These are phyloP conservation scores for Ensete ventricosum DNA, from an alignment of 176 grass and related monocot genomes.

Conservation along the genomic window DNA sequence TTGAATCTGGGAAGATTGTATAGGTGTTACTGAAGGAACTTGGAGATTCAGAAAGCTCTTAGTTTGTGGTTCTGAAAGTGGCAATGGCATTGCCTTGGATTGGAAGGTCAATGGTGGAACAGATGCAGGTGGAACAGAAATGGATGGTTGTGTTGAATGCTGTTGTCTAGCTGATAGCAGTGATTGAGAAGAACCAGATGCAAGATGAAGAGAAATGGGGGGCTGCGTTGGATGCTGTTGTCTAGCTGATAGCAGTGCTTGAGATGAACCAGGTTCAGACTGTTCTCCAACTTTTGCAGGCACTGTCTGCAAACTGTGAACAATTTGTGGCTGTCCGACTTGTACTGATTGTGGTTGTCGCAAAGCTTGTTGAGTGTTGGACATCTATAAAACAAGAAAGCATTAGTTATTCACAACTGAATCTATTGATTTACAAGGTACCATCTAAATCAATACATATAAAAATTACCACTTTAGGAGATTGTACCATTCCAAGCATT, in stretches of 20 bases:
- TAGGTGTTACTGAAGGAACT: slow-evolving; percentile 31
- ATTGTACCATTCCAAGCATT: slow-evolving; percentile 95
- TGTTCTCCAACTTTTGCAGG: slow-evolving; percentile 30
- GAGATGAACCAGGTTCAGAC: slow-evolving; percentile 31
- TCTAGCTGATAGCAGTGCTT: slow-evolving; percentile 32
- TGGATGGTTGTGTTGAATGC: slow-evolving; percentile 33
- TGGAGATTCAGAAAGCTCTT: slow-evolving; percentile 43
- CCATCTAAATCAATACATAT: slow-evolving; percentile 2
- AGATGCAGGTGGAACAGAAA: slow-evolving; percentile 34
- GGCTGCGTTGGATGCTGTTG: slow-evolving; percentile 31
- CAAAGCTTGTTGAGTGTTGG: slow-evolving; percentile 28
- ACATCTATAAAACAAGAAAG: slow-evolving; percentile 24
- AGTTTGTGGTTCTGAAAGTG: slow-evolving; percentile 34
- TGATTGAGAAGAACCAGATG: slow-evolving; percentile 28
- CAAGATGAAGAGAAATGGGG: slow-evolving; percentile 34
- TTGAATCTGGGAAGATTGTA: slow-evolving; percentile 51
- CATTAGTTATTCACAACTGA: slow-evolving; percentile 4
- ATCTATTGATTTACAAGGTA: neutral
- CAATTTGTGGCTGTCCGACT: slow-evolving; percentile 23
- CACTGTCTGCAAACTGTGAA: slow-evolving; percentile 24
- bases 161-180: slow-evolving; percentile 32
- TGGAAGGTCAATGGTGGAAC: slow-evolving; percentile 36
- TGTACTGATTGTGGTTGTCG: slow-evolving; percentile 42
- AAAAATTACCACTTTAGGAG: slow-evolving; percentile 61
- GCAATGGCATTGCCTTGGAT: slow-evolving; percentile 18